Evolutionary conservation across 2,329 filamentous ascomycete species (phyloP).

Genomic region (Venturia carpophila): DNA sequence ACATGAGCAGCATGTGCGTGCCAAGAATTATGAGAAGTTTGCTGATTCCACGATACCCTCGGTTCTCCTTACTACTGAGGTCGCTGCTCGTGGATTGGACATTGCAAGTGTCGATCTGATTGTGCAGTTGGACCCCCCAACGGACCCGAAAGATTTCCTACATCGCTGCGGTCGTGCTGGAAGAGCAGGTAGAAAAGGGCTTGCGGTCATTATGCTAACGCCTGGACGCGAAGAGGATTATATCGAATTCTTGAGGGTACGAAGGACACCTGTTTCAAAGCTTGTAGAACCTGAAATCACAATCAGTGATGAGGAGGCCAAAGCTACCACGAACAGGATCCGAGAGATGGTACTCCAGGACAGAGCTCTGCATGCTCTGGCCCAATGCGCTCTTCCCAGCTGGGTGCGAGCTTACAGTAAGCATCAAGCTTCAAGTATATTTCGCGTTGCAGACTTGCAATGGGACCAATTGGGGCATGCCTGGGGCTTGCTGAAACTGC

Average conservation of each 20-base stretch:
- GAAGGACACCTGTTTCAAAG: slow-evolving; percentile 71
- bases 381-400: slow-evolving; percentile 83
- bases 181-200: slow-evolving; percentile 59
- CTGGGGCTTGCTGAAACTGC: slow-evolving; percentile 80
- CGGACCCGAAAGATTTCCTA: slow-evolving; percentile 78
- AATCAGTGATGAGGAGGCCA: slow-evolving; percentile 55
- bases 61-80: slow-evolving; percentile 84
- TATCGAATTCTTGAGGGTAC: slow-evolving; percentile 73
- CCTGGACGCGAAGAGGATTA: slow-evolving; percentile 85
- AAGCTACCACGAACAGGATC: slow-evolving; percentile 50
- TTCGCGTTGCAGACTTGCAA: slow-evolving; percentile 70
- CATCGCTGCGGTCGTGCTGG: slow-evolving; percentile 58
- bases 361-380: slow-evolving; percentile 72
- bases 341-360: slow-evolving; percentile 53
- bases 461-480: slow-evolving; percentile 74
- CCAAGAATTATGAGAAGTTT: slow-evolving; percentile 81
- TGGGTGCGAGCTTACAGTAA: slow-evolving; percentile 90
- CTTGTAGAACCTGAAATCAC: slow-evolving; percentile 51
- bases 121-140: slow-evolving; percentile 76
- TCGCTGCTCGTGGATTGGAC: slow-evolving; percentile 83
- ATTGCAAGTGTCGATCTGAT: slow-evolving; percentile 89
- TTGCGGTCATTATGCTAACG: slow-evolving; percentile 79
- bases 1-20: slow-evolving; percentile 76
- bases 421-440: slow-evolving; percentile 86
- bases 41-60: slow-evolving; percentile 65